Percentiles rank a stretch among this genome's conserved stretches.
phyloP scores from a whole-genome alignment of 768 basidiomycete species.

The Psilocybe sp. region DNA sequence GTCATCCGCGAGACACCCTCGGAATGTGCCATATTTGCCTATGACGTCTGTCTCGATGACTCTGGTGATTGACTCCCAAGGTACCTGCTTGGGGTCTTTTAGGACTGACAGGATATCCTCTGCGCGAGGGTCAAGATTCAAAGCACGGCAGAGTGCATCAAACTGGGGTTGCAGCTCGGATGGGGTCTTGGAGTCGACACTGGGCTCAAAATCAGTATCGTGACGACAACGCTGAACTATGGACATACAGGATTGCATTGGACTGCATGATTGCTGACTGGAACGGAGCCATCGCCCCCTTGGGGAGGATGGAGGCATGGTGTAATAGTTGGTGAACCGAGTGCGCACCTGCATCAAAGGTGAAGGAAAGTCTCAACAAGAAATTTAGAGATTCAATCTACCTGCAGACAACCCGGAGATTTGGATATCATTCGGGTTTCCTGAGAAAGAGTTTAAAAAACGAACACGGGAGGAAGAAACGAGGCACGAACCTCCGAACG shows the following conservation, averaged over 20 bases:
- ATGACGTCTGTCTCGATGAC: constrained; percentile 57
- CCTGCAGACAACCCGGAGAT: constrained; percentile 74
- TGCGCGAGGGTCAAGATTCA: constrained; percentile 52
- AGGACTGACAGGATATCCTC: constrained; percentile 49
- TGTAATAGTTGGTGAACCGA: constrained; percentile 75
- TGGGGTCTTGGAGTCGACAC: constrained; percentile 44
- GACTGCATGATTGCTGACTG: constrained; percentile 67
- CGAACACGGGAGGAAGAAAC: background rate
- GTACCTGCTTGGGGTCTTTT: constrained; percentile 43
- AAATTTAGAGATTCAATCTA: constrained; percentile 13
- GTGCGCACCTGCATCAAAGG: constrained; percentile 52
- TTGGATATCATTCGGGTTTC: constrained; percentile 58
- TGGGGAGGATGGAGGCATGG: constrained; percentile 60
- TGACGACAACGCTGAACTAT: background rate
- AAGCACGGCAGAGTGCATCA: constrained; percentile 53
- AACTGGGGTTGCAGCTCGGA: constrained; percentile 60
- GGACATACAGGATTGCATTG: constrained; percentile 67
- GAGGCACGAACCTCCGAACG: constrained; percentile 57
- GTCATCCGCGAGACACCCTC: constrained; percentile 57
- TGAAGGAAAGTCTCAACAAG: background rate
- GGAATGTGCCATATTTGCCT: constrained; percentile 63
- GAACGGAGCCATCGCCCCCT: constrained; percentile 58
- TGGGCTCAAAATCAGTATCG: background rate
- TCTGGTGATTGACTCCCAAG: constrained; percentile 48
- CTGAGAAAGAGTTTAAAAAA: constrained; percentile 26